These are phyloP conservation scores for Yamadazyma endophytica DNA, from an alignment of 805 yeast genomes.

Conservation along the genomic window DNA sequence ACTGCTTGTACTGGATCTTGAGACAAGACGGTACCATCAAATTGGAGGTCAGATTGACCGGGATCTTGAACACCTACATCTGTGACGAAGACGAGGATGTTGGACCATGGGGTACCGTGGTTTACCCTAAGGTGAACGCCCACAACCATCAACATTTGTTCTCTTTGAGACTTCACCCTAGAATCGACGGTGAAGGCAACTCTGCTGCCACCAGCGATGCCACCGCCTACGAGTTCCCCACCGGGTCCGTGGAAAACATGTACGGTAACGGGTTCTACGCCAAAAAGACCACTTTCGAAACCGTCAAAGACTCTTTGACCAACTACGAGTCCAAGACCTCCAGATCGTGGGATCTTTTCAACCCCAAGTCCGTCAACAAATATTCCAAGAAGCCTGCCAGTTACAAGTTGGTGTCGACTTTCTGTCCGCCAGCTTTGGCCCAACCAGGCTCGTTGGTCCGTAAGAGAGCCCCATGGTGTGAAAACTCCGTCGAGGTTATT, in stretches of 20 bases:
- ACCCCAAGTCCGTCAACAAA: slow-evolving; percentile 62
- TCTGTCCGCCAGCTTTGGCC: slow-evolving; percentile 70
- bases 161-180: slow-evolving; percentile 72
- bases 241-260: slow-evolving; percentile 66
- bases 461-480: slow-evolving; percentile 84
- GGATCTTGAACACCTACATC: slow-evolving; percentile 72
- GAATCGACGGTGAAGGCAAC: slow-evolving; percentile 77
- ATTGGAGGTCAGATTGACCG: slow-evolving; percentile 75
- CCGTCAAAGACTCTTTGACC: slow-evolving; percentile 62
- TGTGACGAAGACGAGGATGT: slow-evolving; percentile 60
- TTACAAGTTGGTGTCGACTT: slow-evolving; percentile 71
- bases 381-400: slow-evolving; percentile 74
- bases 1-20: slow-evolving; percentile 78
- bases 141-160: slow-evolving; percentile 86
- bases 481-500: slow-evolving; percentile 60
- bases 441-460: slow-evolving; percentile 69
- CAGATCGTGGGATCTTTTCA: slow-evolving; percentile 75
- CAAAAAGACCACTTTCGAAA: slow-evolving; percentile 61
- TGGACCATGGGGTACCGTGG: slow-evolving; percentile 78
- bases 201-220: slow-evolving; percentile 70
- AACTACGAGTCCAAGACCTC: slow-evolving; percentile 58
- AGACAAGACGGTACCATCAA: slow-evolving; percentile 82
- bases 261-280: slow-evolving; percentile 77
- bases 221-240: slow-evolving; percentile 50
- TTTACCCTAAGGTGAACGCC: slow-evolving; percentile 77